Evolutionary conservation across 1,284 basidiomycete species (phyloP), one percentile per base, ranked within the genome.

Genomic region (Malassezia sp.): DNA sequence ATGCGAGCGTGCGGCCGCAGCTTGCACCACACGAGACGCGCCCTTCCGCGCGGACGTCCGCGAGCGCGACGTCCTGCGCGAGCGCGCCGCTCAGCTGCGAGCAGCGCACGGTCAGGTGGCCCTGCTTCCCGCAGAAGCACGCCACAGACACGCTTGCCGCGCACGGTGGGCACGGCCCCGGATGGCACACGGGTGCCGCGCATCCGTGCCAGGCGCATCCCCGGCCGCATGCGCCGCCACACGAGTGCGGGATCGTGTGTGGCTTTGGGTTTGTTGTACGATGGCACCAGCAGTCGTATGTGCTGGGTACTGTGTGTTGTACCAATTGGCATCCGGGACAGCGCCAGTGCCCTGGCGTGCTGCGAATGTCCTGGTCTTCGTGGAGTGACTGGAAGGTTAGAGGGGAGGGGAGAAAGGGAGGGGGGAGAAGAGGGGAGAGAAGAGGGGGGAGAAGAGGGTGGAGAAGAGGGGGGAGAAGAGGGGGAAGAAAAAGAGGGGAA

Each of bases 301-400:
- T 42, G 17, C 52, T 59, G n/a, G 67, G 67, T 1, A 70, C 53
- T 12, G 57, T 55, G 21, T 64, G 52, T 11, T 58, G 37, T 1
- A 63, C 56, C 28, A 55, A 54, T 45, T 70, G 67, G 45, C 67
- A 70, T 6, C 63, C 61, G 1, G 67, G 67, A 35, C 67, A 70
- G 23, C 67, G 49, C 67, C 67, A 70, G 7, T 56, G 59, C 3
- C 63, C 67, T 8, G 49, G 52, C 6, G 59, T 49, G 23, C 54
- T 46, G 30, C 63, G 59, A 3, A 70, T 57, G 24, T 49, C 55
- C 17, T 53, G 52, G 44, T 70, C 65, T 36, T 70, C 64, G 42
- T 70, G 67, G 59, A 63, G 58, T 4, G 61, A n/a, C n/a, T n/a
- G n/a, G n/a, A n/a, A n/a, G n/a, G n/a, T n/a, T n/a, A n/a, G n/a